A percentile compares a stretch with the other conserved stretches of the same genome.
phyloP scores from a whole-genome alignment of 208 protist species.

The Trypanosoma theileri region DNA sequence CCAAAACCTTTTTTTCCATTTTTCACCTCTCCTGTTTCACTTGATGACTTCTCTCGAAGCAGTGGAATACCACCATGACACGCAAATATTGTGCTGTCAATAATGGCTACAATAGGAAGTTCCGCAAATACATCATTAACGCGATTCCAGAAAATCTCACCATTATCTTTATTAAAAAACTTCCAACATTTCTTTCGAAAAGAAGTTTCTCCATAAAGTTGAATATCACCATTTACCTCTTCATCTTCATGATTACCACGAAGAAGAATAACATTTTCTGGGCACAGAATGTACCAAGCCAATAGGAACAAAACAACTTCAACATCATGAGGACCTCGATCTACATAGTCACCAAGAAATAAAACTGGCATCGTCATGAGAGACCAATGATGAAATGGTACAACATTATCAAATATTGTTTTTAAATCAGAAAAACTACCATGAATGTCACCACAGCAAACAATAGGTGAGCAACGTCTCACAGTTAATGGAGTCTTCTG shows the following conservation, averaged over 20 bases:
- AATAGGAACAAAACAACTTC: slow-evolving; percentile 76
- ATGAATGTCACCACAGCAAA: slow-evolving; percentile 74
- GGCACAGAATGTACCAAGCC: slow-evolving; percentile 59
- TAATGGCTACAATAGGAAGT: slow-evolving; percentile 80
- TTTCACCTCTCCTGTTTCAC: not conserved
- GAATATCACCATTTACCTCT: slow-evolving; percentile 65
- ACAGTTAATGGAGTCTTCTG: slow-evolving; percentile 31
- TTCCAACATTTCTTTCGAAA: slow-evolving; percentile 60
- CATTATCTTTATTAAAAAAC: slow-evolving; percentile 58
- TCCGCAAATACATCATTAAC: slow-evolving; percentile 72
- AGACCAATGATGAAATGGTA: slow-evolving; percentile 52
- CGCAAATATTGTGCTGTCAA: slow-evolving; percentile 83
- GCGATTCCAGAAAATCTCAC: slow-evolving; percentile 60
- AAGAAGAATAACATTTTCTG: slow-evolving; percentile 73
- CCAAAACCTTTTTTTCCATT: not conserved
- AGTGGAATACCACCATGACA: slow-evolving; percentile 89
- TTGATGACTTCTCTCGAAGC: slow-evolving; percentile 10
- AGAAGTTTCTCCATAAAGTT: slow-evolving; percentile 45
- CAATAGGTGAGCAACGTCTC: slow-evolving; percentile 41
- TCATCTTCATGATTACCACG: slow-evolving; percentile 88
- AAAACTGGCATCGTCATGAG: slow-evolving; percentile 72
- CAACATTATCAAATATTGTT: slow-evolving; percentile 34
- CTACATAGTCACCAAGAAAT: slow-evolving; percentile 98
- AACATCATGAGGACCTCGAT: slow-evolving; percentile 85
- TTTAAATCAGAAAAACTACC: slow-evolving; percentile 73